Conservation (phyloP, 768 basidiomycete genomes). For the Trametes villosa region DNA sequence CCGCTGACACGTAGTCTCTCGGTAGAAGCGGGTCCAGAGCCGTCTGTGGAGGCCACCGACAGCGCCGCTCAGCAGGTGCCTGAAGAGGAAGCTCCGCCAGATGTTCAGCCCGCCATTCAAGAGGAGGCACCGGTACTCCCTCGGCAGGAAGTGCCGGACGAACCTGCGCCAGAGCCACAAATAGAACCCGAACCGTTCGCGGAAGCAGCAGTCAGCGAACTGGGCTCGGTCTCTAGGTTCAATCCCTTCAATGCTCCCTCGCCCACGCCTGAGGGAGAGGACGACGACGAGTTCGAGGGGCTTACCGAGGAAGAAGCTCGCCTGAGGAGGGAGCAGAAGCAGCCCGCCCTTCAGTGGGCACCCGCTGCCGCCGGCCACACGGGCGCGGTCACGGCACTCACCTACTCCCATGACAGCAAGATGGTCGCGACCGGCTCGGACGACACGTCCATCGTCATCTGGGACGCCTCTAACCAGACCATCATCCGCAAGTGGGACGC, state of each 20-base stretch:
- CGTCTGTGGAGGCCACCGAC: no score
- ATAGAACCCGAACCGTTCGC: no score
- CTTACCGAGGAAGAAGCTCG: constrained; percentile 3
- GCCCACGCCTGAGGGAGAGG: not conserved
- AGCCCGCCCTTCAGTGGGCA: not conserved
- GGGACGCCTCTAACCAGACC: constrained; percentile 7
- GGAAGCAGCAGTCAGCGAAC: no score
- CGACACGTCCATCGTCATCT: constrained; percentile 15
- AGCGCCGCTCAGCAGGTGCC: no score
- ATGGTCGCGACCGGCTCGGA: constrained; percentile 18
- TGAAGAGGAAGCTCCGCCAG: no score
- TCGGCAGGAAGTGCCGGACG: no score
- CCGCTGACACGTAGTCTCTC: no score
- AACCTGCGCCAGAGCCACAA: no score
- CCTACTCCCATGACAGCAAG: constrained; percentile 15
- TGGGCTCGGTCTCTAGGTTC: not conserved
- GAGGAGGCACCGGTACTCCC: no score
- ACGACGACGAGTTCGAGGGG: not conserved
- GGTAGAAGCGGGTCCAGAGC: no score
- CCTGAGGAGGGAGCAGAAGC: not conserved
- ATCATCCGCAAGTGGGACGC: constrained; percentile 4
- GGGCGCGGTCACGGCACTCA: constrained; percentile 7
- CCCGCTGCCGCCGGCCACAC: constrained; percentile 1
- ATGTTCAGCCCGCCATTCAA: no score
- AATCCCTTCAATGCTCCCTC: not conserved